A percentile compares a stretch with the other conserved stretches of the same genome.
These are phyloP conservation scores for Nakaseomyces kungkrabaensis DNA, from an alignment of 1,139 yeast species.

Conservation along the genomic window DNA sequence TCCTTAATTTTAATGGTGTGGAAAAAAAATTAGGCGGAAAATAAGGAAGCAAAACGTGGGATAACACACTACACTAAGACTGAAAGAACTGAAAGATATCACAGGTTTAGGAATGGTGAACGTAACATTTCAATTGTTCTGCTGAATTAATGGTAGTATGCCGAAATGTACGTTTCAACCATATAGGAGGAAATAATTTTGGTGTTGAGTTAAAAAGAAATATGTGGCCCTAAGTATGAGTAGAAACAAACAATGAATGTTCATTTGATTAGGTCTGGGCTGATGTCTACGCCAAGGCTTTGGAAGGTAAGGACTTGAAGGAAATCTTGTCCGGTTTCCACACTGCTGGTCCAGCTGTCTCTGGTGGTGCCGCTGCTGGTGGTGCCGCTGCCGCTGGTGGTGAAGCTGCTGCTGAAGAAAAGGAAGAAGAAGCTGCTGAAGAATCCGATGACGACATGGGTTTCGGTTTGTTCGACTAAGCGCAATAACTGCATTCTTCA, in stretches of 20 bases:
- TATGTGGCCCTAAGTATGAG: not conserved
- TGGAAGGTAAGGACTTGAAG: slow-evolving; percentile 94
- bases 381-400: slow-evolving; percentile 53
- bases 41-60: too few species aligned
- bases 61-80: too few species aligned
- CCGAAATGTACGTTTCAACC: too few species aligned
- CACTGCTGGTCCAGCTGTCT: slow-evolving; percentile 56
- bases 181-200: too few species aligned
- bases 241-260: not conserved
- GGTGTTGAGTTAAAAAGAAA: too few species aligned
- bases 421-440: slow-evolving; percentile 33
- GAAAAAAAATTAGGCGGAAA: too few species aligned
- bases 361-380: slow-evolving; percentile 46
- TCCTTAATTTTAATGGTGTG: too few species aligned
- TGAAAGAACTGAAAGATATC: too few species aligned
- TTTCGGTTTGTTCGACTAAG: slow-evolving; percentile 59
- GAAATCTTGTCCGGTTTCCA: slow-evolving; percentile 78
- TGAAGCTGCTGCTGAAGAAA: slow-evolving; percentile 53
- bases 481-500: slow-evolving; percentile 8
- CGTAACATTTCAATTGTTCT: too few species aligned
- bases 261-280: slow-evolving; percentile 59
- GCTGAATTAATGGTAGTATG: too few species aligned
- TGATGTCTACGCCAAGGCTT: slow-evolving; percentile 90
- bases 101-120: too few species aligned
- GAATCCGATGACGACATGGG: slow-evolving; percentile 84